Base-by-base conservation (phyloP, 2,329 filamentous ascomycete genomes). In the Cyphellophora europaea region DNA sequence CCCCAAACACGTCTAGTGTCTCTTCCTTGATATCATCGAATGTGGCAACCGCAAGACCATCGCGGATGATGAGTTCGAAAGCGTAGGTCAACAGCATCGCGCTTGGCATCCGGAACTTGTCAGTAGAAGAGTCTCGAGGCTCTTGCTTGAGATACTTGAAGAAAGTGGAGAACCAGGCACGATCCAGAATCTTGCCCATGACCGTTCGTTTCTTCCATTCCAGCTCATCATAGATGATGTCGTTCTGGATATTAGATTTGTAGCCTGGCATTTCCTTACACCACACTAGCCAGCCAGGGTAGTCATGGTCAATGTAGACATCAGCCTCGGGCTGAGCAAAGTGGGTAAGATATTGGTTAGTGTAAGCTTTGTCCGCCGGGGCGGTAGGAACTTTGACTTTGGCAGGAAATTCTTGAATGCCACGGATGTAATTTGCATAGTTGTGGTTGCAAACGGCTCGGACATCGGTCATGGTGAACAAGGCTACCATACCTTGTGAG, bases 121-220 rank as follows among this genome's bases (percentile, higher is more conserved):
- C 89, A 1, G 82, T 72, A 4, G 72, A 72, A 0, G 76, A 61
- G 54, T 96, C 89, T 29, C 89, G 78, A 2, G 91, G 89, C 57
- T 96, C 89, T 59, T 96, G 91, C 63, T 95, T 96, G 64, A 96
- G 73, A 54, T 89, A 96, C 15, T 79, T 82, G 52, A 98, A 98
- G 58, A 81, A 89, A 33, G 80, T 81, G 28, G 74, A 74, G 48
- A 95, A 79, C 93, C 91, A 98, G 17, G 85, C 74, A 32, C 78
- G 78, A 40, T 83, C 85, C 42, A 98, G 67, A 27, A 87, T 67
- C 36, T 72, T 71, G 31, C 88, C 91, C 51, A 98, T 91, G 52
- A 84, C 82, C 36, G 73, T 71, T 27, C 89, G 79, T 5, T 82
- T 76, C 2, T 69, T 69, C 49, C 63, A 77, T 57, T 98, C 91